Conservation (phyloP, 306 rosid genomes). For the Quercus robur region DNA sequence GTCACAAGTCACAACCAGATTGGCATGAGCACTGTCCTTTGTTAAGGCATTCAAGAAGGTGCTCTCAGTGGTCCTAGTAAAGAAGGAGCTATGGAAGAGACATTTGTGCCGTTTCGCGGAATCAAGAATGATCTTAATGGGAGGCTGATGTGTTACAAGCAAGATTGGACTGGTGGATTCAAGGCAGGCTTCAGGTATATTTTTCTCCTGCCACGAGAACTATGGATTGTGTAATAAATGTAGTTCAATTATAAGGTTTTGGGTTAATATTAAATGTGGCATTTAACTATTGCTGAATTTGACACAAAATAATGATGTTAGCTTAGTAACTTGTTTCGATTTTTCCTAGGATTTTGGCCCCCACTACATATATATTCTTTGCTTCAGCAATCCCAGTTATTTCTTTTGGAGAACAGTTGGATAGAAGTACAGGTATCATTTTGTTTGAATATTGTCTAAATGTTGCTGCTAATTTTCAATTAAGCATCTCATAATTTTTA, state of each 20-base stretch:
- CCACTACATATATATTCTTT: slow-evolving; percentile 73
- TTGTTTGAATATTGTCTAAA: neutral
- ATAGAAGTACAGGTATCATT: slow-evolving; percentile 58
- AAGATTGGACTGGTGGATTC: slow-evolving; percentile 71
- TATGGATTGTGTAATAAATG: slow-evolving; percentile 1
- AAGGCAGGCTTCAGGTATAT: slow-evolving; percentile 59
- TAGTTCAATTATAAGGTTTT: neutral
- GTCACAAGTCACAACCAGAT: slow-evolving; percentile 3
- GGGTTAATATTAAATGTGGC: neutral
- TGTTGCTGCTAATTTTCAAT: neutral
- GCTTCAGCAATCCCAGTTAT: slow-evolving; percentile 85
- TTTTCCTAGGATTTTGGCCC: slow-evolving; percentile 66
- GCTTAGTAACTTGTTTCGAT: slow-evolving; percentile 3
- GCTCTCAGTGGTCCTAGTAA: neutral
- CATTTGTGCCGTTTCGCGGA: slow-evolving; percentile 69
- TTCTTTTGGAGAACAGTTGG: slow-evolving; percentile 80
- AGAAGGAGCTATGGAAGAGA: slow-evolving; percentile 56
- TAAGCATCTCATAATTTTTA: slow-evolving; percentile 3
- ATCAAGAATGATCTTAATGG: slow-evolving; percentile 56
- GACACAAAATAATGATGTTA: neutral
- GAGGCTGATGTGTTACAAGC: slow-evolving; percentile 65
- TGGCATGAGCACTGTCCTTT: slow-evolving; percentile 19
- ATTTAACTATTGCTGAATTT: slow-evolving; percentile 11
- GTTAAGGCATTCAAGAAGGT: slow-evolving; percentile 17
- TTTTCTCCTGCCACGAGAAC: neutral